Conservation (phyloP, 1,284 basidiomycete genomes). For the Fomitopsis schrenkii region DNA sequence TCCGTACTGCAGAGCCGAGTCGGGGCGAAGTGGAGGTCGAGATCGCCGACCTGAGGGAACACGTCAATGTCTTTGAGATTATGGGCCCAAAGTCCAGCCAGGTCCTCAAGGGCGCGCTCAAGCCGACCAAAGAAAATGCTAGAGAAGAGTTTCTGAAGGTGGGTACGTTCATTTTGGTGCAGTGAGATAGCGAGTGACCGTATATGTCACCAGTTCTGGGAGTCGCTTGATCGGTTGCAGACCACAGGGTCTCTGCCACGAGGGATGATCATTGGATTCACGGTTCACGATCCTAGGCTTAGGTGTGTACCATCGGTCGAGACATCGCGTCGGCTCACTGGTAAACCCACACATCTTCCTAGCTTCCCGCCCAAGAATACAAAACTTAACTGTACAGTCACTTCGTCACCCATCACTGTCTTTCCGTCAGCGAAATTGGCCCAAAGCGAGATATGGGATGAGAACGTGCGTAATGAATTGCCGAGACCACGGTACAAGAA, state of each 20-base stretch:
- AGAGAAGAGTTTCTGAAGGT: slow-evolving; percentile 63
- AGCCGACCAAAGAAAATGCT: slow-evolving; percentile 47
- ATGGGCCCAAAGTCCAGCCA: slow-evolving; percentile 82
- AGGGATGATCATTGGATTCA: slow-evolving; percentile 74
- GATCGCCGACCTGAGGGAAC: slow-evolving; percentile 64
- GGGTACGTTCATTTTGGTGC: slow-evolving; percentile 6
- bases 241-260: slow-evolving; percentile 64
- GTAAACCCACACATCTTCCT: not conserved
- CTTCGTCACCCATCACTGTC: slow-evolving; percentile 30
- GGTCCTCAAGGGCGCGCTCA: slow-evolving; percentile 71
- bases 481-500: slow-evolving; percentile 73
- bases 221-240: slow-evolving; percentile 53
- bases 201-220: slow-evolving; percentile 58
- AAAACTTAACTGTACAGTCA: slow-evolving; percentile 30
- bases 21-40: slow-evolving; percentile 44
- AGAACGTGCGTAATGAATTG: slow-evolving; percentile 44
- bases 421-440: slow-evolving; percentile 61
- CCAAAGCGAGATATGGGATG: slow-evolving; percentile 70
- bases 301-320: slow-evolving; percentile 38
- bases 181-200: not conserved
- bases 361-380: slow-evolving; percentile 83
- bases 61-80: slow-evolving; percentile 80
- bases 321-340: not conserved
- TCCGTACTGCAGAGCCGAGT: slow-evolving; percentile 29
- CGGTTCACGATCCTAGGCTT: slow-evolving; percentile 77